Conservation (phyloP, 2,329 filamentous ascomycete species). For the Neofusicoccum cordaticola region DNA sequence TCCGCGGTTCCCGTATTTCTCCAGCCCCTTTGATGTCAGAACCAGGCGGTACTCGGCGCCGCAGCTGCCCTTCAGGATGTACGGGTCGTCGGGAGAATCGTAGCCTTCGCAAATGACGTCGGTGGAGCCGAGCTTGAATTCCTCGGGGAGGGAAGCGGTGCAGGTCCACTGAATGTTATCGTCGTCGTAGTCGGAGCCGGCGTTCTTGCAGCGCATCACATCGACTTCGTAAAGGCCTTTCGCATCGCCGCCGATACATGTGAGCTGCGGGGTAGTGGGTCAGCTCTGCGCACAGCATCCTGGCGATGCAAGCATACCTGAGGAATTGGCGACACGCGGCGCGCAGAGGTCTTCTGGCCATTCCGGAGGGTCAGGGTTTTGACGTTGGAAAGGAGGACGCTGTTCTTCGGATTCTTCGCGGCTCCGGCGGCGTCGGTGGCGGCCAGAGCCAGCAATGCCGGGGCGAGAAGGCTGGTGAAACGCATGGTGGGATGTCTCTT, state of each 20-base stretch:
- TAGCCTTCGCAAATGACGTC: conserved; percentile 95
- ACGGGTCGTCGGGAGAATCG: conserved; percentile 69
- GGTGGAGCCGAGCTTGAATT: conserved; percentile 75
- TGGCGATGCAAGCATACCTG: conserved; percentile 30
- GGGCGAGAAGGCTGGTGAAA: conserved; percentile 28
- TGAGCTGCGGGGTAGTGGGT: conserved; percentile 53
- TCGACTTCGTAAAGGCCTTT: conserved; percentile 68
- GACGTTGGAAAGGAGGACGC: conserved; percentile 64
- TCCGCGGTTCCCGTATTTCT: conserved; percentile 61
- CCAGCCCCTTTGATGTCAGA: conserved; percentile 73
- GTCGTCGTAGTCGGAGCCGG: conserved; percentile 76
- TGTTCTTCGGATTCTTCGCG: conserved; percentile 40
- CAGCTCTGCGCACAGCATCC: neutral
- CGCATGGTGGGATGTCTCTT: conserved; percentile 27
- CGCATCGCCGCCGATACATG: conserved; percentile 65
- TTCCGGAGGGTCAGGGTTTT: conserved; percentile 74
- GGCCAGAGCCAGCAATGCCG: conserved; percentile 32
- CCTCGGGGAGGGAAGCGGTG: conserved; percentile 59
- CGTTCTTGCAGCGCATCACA: conserved; percentile 85
- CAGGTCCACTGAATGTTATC: conserved; percentile 87
- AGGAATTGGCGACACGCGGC: conserved; percentile 72
- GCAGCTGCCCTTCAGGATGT: conserved; percentile 88
- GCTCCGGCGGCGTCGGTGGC: conserved; percentile 27
- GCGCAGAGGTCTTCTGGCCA: conserved; percentile 66
- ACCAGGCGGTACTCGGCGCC: conserved; percentile 84